A percentile compares a stretch with the other conserved stretches of the same genome.
phyloP scores from a whole-genome alignment of 805 yeast genomes.

The Jamesozyma jinghongensis region DNA sequence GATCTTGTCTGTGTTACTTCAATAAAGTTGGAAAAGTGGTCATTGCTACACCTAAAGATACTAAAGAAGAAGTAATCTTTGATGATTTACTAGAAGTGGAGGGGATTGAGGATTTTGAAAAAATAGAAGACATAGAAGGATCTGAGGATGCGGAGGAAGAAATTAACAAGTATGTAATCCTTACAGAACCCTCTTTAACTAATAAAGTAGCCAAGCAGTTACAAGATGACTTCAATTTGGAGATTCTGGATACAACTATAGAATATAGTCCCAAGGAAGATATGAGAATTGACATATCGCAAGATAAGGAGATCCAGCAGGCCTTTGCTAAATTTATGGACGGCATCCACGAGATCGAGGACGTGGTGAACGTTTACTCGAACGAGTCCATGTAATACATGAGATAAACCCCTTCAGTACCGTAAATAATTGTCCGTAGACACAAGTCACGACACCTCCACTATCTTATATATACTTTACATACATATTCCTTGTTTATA shows the following conservation, averaged over 20 bases:
- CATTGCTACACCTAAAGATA: slow-evolving; percentile 35
- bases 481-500: no score
- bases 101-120: slow-evolving; percentile 74
- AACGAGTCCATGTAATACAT: slow-evolving; percentile 32
- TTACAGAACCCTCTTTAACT: slow-evolving; percentile 57
- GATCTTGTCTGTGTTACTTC: slow-evolving; percentile 74
- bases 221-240: slow-evolving; percentile 4
- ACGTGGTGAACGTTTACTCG: slow-evolving; percentile 70
- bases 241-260: slow-evolving; percentile 4
- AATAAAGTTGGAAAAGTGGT: slow-evolving; percentile 67
- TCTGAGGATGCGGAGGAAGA: slow-evolving; percentile 32
- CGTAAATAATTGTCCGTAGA: no score
- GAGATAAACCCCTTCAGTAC: no score
- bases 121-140: slow-evolving; percentile 30
- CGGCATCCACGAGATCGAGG: slow-evolving; percentile 69
- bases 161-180: slow-evolving; percentile 26
- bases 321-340: slow-evolving; percentile 49
- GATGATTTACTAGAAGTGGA: slow-evolving; percentile 62
- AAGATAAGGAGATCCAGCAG: slow-evolving; percentile 42
- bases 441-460: no score
- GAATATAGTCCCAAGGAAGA: slow-evolving; percentile 59
- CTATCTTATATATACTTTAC: no score
- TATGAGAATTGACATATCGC: slow-evolving; percentile 40
- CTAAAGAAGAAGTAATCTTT: slow-evolving; percentile 60
- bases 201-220: slow-evolving; percentile 51